Evolutionary conservation across 352 stramenopile species (phyloP).

Genomic region (Phytopythium ostracodes): DNA sequence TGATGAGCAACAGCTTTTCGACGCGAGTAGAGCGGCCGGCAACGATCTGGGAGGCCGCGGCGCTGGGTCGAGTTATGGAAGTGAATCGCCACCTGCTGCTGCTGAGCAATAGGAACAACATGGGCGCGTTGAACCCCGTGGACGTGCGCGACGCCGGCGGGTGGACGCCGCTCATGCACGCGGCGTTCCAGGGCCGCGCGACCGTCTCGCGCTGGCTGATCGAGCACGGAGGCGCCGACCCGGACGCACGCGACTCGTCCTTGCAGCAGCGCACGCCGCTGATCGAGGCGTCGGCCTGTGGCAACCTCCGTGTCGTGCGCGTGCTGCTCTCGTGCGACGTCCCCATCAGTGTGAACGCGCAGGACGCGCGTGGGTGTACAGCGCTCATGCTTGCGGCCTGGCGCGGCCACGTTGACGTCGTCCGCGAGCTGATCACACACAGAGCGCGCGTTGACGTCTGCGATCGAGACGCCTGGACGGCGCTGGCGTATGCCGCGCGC

Average conservation of each 20-base stretch:
- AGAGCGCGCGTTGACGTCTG: not conserved
- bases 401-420: not conserved
- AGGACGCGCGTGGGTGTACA: conserved; percentile 2
- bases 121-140: not conserved
- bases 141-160: conserved; percentile 5
- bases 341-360: not conserved
- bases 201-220: not conserved
- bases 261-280: conserved; percentile 3
- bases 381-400: conserved; percentile 5
- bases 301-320: not conserved
- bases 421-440: not conserved
- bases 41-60: conserved; percentile 4
- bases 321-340: not conserved
- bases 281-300: not conserved
- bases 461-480: not conserved
- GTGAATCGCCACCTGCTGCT: not conserved
- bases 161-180: conserved; percentile 7
- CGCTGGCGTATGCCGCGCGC: conserved; percentile 1
- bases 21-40: too few relatives aligned
- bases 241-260: not conserved
- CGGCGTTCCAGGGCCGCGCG: conserved; percentile 4
- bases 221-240: not conserved
- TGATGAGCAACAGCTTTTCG: too few relatives aligned
- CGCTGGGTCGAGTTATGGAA: not conserved
- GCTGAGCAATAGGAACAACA: not conserved